Percentiles rank a stretch among this genome's conserved stretches.
Conservation (phyloP, 75 land plant genomes). For the Selaginella moellendorffii region DNA sequence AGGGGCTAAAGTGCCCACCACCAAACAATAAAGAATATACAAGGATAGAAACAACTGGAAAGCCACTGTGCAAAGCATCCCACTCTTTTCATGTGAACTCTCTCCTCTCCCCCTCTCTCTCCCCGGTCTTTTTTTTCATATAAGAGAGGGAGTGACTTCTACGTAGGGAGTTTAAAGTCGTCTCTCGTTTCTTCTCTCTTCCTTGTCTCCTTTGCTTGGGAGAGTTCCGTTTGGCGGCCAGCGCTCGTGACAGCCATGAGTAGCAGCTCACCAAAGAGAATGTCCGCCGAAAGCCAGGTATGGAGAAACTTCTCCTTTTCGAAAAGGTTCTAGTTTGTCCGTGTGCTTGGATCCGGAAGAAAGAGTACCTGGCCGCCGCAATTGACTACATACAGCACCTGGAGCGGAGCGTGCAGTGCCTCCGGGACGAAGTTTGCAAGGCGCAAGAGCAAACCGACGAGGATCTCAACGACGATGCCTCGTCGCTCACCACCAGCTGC, state of each 20-base stretch:
- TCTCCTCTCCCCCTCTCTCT: neutral
- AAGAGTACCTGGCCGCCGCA: neutral
- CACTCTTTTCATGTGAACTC: constrained; percentile 1
- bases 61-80: neutral
- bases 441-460: neutral
- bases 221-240: neutral
- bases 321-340: too few relatives aligned
- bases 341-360: too few relatives aligned
- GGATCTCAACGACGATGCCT: too few relatives aligned
- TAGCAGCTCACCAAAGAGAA: neutral
- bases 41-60: too few relatives aligned
- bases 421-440: neutral
- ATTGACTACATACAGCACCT: neutral
- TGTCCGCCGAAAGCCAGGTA: too few relatives aligned
- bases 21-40: too few relatives aligned
- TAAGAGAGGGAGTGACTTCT: too few relatives aligned
- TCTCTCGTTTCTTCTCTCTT: too few relatives aligned
- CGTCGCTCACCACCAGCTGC: neutral
- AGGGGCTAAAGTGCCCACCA: too few relatives aligned
- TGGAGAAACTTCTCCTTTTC: too few relatives aligned
- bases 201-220: neutral
- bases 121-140: too few relatives aligned
- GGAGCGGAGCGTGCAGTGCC: neutral
- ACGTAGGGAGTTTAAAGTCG: too few relatives aligned
- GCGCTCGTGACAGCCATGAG: neutral